Base-by-base conservation (phyloP, 2,329 filamentous ascomycete genomes). In the Kalmusia sp. region DNA sequence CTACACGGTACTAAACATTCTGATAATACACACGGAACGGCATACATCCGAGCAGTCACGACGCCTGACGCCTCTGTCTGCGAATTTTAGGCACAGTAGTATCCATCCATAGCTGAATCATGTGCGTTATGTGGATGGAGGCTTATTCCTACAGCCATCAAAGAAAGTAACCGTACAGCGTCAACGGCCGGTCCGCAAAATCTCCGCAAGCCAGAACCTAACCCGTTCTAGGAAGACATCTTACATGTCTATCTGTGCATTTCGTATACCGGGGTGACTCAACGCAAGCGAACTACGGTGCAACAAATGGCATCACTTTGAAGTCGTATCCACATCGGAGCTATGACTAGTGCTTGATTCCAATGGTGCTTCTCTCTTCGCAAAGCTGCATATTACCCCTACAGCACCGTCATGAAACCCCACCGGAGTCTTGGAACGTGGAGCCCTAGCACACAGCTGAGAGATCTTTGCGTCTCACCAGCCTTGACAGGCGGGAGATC, bases 391-490 rank as follows among this genome's bases (percentile, higher is more conserved):
- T 37, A 25, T 35, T n/a, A 38, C 27, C 12, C 40, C 37, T 31
- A 44, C 39, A 28, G 9, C 8, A 12, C 6, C 6, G 12, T 7
- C 28, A 33, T 6, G 15, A 11, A 44, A 44, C 11, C 37, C 38
- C 38, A 3, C 22, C 21, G 21, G n/a, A 61, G 24, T 43, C 37
- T 49, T 27, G 43, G 60, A 44, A 54, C 52, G 45, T 51, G 51
- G 34, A 50, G 21, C 38, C 53, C 58, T 55, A 55, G 38, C 37
- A 27, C 35, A 51, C 41, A 43, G 43, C 51, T 56, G 39, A 28
- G 28, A 22, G 37, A 27, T 56, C 58, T 53, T 54, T 57, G 49
- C 46, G 57, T 57, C 58, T 61, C 37, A 58, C 55, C 45, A 33
- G 34, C 43, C 27, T 54, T 50, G 51, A 56, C 57, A 54, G 46